phyloP scores from a whole-genome alignment of 805 yeast genomes.

The Saccharomycopsis malanga region DNA sequence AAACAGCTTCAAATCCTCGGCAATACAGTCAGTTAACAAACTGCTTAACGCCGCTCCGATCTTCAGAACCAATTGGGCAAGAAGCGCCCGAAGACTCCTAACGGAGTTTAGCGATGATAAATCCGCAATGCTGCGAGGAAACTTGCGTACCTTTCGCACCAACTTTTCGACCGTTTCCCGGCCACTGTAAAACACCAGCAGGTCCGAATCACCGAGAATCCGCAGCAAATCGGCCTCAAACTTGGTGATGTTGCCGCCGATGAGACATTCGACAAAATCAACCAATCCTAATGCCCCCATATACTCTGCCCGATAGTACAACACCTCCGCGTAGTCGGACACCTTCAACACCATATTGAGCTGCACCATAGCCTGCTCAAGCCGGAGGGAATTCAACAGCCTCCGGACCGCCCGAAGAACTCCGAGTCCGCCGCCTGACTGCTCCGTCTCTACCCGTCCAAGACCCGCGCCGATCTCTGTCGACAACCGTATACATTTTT shows the following conservation, averaged over 20 bases:
- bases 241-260: conserved; percentile 44
- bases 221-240: conserved; percentile 37
- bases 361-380: conserved; percentile 58
- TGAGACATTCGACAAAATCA: conserved; percentile 48
- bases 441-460: conserved; percentile 38
- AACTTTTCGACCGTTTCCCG: conserved; percentile 19
- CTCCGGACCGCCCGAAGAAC: conserved; percentile 44
- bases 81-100: conserved; percentile 38
- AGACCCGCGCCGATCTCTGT: conserved; percentile 41
- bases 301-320: conserved; percentile 34
- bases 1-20: conserved; percentile 56
- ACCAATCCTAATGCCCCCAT: conserved; percentile 52
- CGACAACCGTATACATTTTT: conserved; percentile 42
- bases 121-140: neutral
- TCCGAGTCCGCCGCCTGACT: conserved; percentile 44
- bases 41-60: conserved; percentile 64
- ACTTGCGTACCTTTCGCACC: conserved; percentile 30
- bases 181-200: conserved; percentile 22
- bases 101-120: conserved; percentile 28
- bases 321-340: conserved; percentile 42
- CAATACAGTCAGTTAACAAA: conserved; percentile 46
- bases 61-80: conserved; percentile 49
- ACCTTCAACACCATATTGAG: conserved; percentile 29
- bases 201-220: conserved; percentile 26
- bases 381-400: conserved; percentile 49